phyloP scores from a whole-genome alignment of 805 yeast species.

The Lipomyces sp. region DNA sequence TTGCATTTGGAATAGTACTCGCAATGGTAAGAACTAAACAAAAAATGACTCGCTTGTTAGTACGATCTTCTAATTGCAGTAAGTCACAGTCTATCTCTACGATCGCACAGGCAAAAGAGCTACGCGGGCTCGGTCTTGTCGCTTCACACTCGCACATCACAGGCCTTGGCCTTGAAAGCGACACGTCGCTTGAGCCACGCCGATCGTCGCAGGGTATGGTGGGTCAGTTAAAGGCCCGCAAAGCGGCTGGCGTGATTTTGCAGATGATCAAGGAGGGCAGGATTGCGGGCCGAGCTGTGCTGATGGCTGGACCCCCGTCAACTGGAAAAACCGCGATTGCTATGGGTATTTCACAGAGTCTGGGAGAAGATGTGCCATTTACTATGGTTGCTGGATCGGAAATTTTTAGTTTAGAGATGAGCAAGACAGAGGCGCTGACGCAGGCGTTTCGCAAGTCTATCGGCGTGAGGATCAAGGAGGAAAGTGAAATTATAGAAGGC shows the following conservation, averaged over 20 bases:
- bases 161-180: constrained; percentile 89
- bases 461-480: constrained; percentile 93
- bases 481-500: constrained; percentile 96
- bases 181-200: constrained; percentile 69
- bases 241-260: constrained; percentile 91
- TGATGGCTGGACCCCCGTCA: constrained; percentile 97
- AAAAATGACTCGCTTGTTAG: too few relatives aligned
- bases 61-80: too few relatives aligned
- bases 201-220: constrained; percentile 91
- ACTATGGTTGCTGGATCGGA: constrained; percentile 95
- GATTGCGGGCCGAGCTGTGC: constrained; percentile 94
- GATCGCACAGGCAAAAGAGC: constrained; percentile 46
- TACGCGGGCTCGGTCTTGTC: constrained; percentile 67
- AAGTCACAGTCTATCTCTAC: constrained; percentile 34
- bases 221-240: constrained; percentile 88
- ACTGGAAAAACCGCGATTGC: constrained; percentile 99
- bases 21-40: too few relatives aligned
- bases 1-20: too few relatives aligned
- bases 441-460: constrained; percentile 95
- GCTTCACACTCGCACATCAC: constrained; percentile 99
- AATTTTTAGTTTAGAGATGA: constrained; percentile 82
- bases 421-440: constrained; percentile 93
- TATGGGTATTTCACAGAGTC: constrained; percentile 59
- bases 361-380: constrained; percentile 80
- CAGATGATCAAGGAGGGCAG: constrained; percentile 91